Conservation (phyloP, 495 filamentous ascomycete genomes). For the Penicillium maclennaniae region DNA sequence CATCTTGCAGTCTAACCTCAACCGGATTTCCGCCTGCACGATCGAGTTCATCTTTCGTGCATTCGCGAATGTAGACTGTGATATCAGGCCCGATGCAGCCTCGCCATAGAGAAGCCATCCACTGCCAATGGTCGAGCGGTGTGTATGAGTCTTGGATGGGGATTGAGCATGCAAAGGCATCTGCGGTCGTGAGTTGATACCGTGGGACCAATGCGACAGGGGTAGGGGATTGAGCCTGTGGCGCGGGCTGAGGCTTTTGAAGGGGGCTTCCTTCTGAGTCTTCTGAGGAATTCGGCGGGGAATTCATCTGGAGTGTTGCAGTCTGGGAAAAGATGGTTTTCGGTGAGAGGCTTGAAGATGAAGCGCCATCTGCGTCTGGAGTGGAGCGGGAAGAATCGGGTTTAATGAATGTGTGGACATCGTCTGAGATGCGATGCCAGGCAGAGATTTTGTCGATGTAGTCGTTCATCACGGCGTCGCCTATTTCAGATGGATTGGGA, state of each 20-base stretch:
- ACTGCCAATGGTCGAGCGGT: slow-evolving; percentile 93
- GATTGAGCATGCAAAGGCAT: slow-evolving; percentile 66
- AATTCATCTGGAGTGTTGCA: slow-evolving; percentile 27
- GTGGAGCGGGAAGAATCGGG: slow-evolving; percentile 4
- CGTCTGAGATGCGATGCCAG: slow-evolving; percentile 68
- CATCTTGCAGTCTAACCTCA: slow-evolving; percentile 51
- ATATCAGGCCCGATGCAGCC: slow-evolving; percentile 82
- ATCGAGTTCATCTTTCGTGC: slow-evolving; percentile 45
- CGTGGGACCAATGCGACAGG: slow-evolving; percentile 74
- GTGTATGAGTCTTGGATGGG: slow-evolving; percentile 75
- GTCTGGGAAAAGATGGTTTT: slow-evolving; percentile 36
- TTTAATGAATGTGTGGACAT: slow-evolving; percentile 63
- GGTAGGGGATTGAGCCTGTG: slow-evolving; percentile 14
- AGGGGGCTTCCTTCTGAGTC: slow-evolving; percentile 23
- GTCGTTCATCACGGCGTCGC: slow-evolving; percentile 53
- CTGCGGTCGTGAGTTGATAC: slow-evolving; percentile 72
- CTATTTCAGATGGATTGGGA: slow-evolving; percentile 31
- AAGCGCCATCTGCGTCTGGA: slow-evolving; percentile 19
- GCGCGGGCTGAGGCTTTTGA: slow-evolving; percentile 12
- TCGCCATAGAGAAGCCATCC: slow-evolving; percentile 94
- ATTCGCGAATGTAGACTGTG: slow-evolving; percentile 60
- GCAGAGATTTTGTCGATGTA: slow-evolving; percentile 65
- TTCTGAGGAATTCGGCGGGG: slow-evolving; percentile 25
- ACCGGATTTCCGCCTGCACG: slow-evolving; percentile 41
- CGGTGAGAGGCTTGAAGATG: slow-evolving; percentile 29